Conservation (phyloP, 495 filamentous ascomycete species). For the Tuber indicum region DNA sequence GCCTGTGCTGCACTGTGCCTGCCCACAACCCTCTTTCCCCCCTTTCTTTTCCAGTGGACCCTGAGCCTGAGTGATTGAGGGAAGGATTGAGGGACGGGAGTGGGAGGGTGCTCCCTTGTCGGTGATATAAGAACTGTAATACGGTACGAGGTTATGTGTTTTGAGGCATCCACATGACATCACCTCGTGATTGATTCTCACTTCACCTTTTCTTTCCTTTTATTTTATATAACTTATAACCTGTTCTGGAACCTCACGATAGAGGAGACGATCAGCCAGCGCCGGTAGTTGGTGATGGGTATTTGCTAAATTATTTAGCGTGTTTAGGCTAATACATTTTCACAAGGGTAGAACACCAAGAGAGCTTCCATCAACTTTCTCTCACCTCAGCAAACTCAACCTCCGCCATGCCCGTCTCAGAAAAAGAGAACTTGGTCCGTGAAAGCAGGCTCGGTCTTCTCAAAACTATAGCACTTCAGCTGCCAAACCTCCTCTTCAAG, state of each 20-base stretch:
- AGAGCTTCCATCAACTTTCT: neutral
- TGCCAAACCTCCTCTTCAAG: slow-evolving; percentile 27
- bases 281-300: neutral
- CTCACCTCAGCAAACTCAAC: neutral
- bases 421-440: slow-evolving; percentile 5
- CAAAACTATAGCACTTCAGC: slow-evolving; percentile 25
- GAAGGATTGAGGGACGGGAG: neutral
- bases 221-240: neutral
- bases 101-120: neutral
- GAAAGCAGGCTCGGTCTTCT: slow-evolving; percentile 8
- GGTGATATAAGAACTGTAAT: neutral
- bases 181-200: neutral
- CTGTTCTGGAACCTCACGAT: neutral
- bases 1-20: neutral
- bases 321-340: neutral
- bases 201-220: neutral
- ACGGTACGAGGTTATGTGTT: neutral
- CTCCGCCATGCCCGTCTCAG: slow-evolving; percentile 17
- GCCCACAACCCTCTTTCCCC: neutral
- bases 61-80: neutral
- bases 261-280: neutral
- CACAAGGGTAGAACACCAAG: neutral
- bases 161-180: neutral
- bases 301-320: neutral
- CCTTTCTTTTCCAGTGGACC: neutral